Conservation (phyloP, 2,329 filamentous ascomycete genomes). For the Macrophomina pseudophaseolina region DNA sequence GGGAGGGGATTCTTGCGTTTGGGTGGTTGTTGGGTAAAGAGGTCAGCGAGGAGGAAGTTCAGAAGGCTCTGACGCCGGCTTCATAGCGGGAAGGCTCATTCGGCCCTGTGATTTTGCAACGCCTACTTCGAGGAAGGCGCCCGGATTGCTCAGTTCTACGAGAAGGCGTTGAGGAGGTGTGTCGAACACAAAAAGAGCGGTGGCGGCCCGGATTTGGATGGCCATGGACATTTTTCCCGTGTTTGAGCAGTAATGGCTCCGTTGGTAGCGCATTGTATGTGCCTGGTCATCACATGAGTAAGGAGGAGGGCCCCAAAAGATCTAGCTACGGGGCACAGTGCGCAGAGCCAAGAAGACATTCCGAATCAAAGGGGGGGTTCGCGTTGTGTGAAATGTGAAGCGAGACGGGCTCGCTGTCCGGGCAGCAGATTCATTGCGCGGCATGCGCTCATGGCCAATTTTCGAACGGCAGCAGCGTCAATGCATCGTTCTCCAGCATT, state of each 20-base stretch:
- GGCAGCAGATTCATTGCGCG: neutral
- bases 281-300: neutral
- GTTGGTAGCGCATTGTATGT: neutral
- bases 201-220: neutral
- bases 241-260: conserved; percentile 9
- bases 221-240: neutral
- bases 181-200: conserved; percentile 9
- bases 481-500: too few species aligned
- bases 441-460: neutral
- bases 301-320: neutral
- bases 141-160: conserved; percentile 5
- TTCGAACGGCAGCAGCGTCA: too few species aligned
- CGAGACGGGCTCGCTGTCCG: conserved; percentile 2
- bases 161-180: conserved; percentile 10
- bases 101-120: too few species aligned
- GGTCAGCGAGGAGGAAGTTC: neutral
- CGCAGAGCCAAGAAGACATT: conserved; percentile 10
- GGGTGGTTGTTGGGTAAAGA: conserved; percentile 27
- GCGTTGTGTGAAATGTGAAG: conserved; percentile 17
- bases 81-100: too few species aligned
- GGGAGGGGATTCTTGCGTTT: conserved; percentile 22
- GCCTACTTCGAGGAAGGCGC: neutral
- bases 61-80: neutral
- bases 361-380: conserved; percentile 15
- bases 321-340: neutral